phyloP scores from a whole-genome alignment of 192 early-diverging fungal species.

The Rhizoclosmatium sp. region DNA sequence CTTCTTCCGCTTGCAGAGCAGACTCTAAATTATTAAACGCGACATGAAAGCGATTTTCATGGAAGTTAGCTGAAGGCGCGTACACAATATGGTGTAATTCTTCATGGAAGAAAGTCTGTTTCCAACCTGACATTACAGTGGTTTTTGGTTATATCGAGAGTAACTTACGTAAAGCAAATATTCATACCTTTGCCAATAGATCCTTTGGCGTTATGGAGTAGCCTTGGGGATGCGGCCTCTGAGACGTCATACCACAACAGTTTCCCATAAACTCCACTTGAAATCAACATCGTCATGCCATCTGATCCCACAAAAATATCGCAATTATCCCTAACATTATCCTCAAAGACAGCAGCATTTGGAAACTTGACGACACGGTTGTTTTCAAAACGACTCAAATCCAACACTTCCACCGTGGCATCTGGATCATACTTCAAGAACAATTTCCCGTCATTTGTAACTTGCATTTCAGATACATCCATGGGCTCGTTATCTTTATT shows the following conservation, averaged over 20 bases:
- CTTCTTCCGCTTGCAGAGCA: not conserved
- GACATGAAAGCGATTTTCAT: not conserved
- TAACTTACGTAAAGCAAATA: not conserved
- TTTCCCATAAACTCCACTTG: not conserved
- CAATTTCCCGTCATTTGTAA: not conserved
- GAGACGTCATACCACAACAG: conserved; percentile 1
- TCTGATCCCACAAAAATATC: not conserved
- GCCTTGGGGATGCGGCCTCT: not conserved
- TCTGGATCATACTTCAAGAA: not conserved
- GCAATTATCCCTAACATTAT: not conserved
- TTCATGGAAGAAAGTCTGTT: not conserved
- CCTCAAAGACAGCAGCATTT: conserved; percentile 1
- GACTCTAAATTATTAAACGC: not conserved
- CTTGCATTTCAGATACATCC: not conserved
- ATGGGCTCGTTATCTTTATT: not conserved
- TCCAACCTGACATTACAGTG: not conserved
- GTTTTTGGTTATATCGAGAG: not conserved
- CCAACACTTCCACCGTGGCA: not conserved
- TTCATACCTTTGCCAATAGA: not conserved
- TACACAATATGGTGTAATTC: not conserved
- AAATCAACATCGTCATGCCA: not conserved
- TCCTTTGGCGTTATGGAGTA: not conserved
- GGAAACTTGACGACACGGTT: not conserved
- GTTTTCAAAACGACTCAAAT: not conserved
- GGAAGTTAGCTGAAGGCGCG: not conserved